Base-by-base conservation (phyloP, 169 alveolate species). In the Prorocentrum cordatum region DNA sequence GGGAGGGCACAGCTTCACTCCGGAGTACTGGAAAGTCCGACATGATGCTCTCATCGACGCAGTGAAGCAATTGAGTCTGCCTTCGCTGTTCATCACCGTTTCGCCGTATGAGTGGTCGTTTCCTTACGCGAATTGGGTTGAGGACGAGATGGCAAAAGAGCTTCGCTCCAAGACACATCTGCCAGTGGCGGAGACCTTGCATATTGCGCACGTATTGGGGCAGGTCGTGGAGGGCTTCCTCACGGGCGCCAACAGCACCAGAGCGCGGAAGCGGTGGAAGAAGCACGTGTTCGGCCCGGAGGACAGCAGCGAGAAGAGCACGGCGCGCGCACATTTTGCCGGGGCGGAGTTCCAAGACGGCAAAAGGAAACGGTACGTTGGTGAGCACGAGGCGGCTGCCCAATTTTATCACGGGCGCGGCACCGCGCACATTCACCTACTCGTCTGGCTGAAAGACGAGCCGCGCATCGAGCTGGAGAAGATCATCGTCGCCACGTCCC, bases 61-160 rank as follows among this genome's bases (percentile, higher is more conserved):
- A 6, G 62, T 35, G 18, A 35, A 36, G 47, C 87, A 77, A 32
- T 29, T 77, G 20, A 73, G 87, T 3, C 61, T 33, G 12, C 73
- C 89, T 0, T 35, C 73, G 14, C n/a, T 79, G 32, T 80, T 80
- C 66, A 18, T 36, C 22, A 80, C 89, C 20, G 45, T 80, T 1
- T 75, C 89, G 2, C 89, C 89, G 2, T 80, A 80, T 26, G 89
- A 80, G 36, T 80, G 89, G 77, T 29, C 59, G 27, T 59, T 62
- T 29, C 89, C 89, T 0, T 59, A 2, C 54, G 66, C 59, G 9
- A 1, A 2, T 12, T 80, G 73, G 64, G 79, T 61, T 10, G 89
- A 80, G 22, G 79, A 80, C 29, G 89, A 80, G 47, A 36, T 67
- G 38, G 3, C 16, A 22, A 59, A 80, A 77, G 14, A 29, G n/a